Percentiles rank a stretch among this genome's conserved stretches.
These are phyloP conservation scores for Lantana camara DNA, from an alignment of 257 asterid species.

Conservation along the genomic window DNA sequence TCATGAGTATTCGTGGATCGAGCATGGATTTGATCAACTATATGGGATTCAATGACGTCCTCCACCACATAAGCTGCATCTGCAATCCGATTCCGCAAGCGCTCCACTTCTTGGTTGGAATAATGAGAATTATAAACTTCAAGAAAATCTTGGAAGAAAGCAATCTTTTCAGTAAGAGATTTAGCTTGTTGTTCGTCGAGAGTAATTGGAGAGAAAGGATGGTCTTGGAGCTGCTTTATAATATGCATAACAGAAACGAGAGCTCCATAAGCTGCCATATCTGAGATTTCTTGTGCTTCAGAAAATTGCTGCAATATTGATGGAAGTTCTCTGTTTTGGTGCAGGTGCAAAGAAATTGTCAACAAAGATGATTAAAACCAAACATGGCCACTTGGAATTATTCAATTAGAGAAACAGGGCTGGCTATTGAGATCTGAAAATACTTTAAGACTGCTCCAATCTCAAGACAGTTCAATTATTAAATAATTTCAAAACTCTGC, in stretches of 20 bases:
- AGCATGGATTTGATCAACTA: neutral
- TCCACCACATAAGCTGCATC: conserved; percentile 15
- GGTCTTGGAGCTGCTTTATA: neutral
- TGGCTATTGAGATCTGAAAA: too few relatives aligned
- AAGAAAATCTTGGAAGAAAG: neutral
- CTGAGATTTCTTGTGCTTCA: neutral
- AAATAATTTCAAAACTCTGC: too few relatives aligned
- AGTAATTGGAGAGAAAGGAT: neutral
- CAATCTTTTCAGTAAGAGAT: neutral
- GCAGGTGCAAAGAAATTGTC: too few relatives aligned
- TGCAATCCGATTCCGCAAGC: conserved; percentile 19
- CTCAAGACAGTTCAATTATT: too few relatives aligned
- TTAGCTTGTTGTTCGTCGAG: neutral
- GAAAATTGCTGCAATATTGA: too few relatives aligned
- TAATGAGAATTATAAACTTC: neutral
- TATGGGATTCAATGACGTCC: too few relatives aligned
- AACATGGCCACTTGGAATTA: too few relatives aligned
- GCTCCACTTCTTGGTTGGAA: neutral
- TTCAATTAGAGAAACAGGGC: too few relatives aligned
- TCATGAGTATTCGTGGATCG: neutral
- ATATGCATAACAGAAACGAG: neutral
- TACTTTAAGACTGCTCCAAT: too few relatives aligned
- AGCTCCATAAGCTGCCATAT: neutral
- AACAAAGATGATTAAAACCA: too few relatives aligned
- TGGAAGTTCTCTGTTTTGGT: too few relatives aligned